Base-by-base conservation (phyloP, 2,329 filamentous ascomycete genomes). In the Rhynchosporium agropyri region DNA sequence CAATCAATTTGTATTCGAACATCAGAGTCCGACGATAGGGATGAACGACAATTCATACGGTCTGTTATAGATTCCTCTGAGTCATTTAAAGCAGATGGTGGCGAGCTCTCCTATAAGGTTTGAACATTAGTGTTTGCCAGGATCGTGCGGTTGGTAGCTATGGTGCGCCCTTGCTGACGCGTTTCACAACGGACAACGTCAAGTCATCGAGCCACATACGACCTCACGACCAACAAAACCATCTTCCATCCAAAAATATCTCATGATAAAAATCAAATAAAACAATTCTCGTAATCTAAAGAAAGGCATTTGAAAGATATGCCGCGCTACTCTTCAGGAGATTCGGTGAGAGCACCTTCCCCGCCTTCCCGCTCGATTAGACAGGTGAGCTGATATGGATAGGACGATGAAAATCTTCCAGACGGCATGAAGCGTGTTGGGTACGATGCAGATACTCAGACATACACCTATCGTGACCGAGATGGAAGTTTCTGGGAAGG, bases 381-480 rank as follows among this genome's bases (percentile, higher is more conserved):
- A 20, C 20, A 20, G 7, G 2, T 2, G 9, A 26, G 38, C 33
- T 54, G 50, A 58, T 9, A 43, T 28, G 29, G 33, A 46, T 31
- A 62, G 62, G 83, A 85, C 66, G 77, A 80, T 28, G 77, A 81
- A 62, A 81, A 83, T 49, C 79, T 86, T 15, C 83, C 83, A 2
- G 76, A 80, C 46, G 83, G 83, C 73, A 83, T 85, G 79, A 71
- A 75, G 48, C 79, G 83, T 62, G 76, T 83, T 33, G 82, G 81
- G 67, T 85, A 86, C 75, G 83, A 85, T 65, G 81, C 82, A 60
- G 82, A 84, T 71, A 79, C 77, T 1, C 78, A 83, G 68, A 74
- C 76, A 58, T 84, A 84, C 74, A 83, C 79, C 26, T 85, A 80
- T 73, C 77, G 77, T 61, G 81, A 83, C 60, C 63, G 72, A 29